Base-by-base conservation (phyloP, 139 green algal species). In the Auxenochlorella pyrenoidosa region DNA sequence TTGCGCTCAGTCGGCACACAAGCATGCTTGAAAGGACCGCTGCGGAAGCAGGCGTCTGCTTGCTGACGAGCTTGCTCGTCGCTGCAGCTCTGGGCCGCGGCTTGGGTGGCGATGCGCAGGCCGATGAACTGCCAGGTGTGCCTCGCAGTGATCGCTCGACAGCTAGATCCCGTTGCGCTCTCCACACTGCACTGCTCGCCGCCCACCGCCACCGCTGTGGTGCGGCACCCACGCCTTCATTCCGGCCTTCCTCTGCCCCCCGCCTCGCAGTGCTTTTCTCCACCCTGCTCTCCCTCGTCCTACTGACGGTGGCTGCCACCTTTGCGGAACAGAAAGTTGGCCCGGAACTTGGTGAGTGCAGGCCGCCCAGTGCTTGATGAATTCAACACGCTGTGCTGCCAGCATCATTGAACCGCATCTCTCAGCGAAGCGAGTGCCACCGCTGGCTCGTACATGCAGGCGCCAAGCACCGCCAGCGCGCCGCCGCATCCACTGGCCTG, bases 401-500 rank as follows among this genome's bases (percentile, higher is more conserved):
- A n/a, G 1, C 34, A 47, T 47, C 72, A 36, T n/a, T n/a, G n/a
- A n/a, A n/a, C n/a, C n/a, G n/a, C n/a, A n/a, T n/a, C n/a, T n/a
- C n/a, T n/a, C n/a, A n/a, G n/a, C n/a, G n/a, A n/a, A n/a, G n/a
- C n/a, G n/a, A n/a, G n/a, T n/a, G n/a, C n/a, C n/a, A n/a, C n/a
- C n/a, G n/a, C n/a, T n/a, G n/a, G n/a, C 6, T 30, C 40, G 15
- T 34, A 30, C 72, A 6, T 41, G 36, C 38, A 54, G 24, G 5
- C 18, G 22, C 22, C 71, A 22, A 8, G 38, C 63, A 63, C 43
- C 18, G 12, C 21, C 77, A 80, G 68, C 68, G 82, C 0, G 41
- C 68, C 1, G 82, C 82, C 3, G 71, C 16, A 18, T 88, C 85
- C 22, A 80, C 26, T 44, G 85, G 85, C 15, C 75, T 88, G 2